Conservation (phyloP, 306 rosid species). For the Acacia crassicarpa region DNA sequence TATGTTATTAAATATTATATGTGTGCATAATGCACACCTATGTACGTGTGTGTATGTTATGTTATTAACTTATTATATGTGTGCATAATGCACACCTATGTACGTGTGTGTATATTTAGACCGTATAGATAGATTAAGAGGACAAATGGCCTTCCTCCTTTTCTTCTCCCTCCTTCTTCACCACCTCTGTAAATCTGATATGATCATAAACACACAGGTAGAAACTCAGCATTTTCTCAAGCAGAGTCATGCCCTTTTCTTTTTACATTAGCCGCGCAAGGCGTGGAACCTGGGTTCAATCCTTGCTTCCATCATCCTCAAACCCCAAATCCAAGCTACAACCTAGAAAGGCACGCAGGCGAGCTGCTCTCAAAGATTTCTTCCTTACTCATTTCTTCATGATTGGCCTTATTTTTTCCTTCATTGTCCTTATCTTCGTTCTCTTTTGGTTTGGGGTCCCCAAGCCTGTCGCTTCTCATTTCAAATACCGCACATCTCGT, state of each 20-base stretch:
- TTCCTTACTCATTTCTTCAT: constrained; percentile 75
- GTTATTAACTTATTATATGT: no score
- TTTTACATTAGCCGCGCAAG: constrained; percentile 49
- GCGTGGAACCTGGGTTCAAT: constrained; percentile 65
- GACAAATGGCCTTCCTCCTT: not conserved
- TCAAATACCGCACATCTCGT: constrained; percentile 47
- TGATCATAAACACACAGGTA: not conserved
- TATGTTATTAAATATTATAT: no score
- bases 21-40: no score
- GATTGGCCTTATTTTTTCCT: constrained; percentile 64
- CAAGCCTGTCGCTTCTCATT: constrained; percentile 57
- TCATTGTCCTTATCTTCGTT: constrained; percentile 62
- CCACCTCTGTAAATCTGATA: no score
- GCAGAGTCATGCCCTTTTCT: constrained; percentile 58
- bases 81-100: no score
- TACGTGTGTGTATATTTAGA: no score
- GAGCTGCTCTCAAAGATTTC: constrained; percentile 68
- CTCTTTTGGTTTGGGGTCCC: constrained; percentile 83
- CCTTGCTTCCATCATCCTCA: constrained; percentile 57
- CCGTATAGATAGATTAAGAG: no score
- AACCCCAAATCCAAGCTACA: constrained; percentile 61
- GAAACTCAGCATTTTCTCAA: not conserved
- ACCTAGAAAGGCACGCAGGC: constrained; percentile 57
- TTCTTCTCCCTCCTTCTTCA: not conserved
- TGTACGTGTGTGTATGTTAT: no score